Percentiles rank a stretch among this genome's conserved stretches.
These are phyloP conservation scores for Diplocarpon rosae DNA, from an alignment of 2,329 filamentous ascomycete species.

Conservation along the genomic window DNA sequence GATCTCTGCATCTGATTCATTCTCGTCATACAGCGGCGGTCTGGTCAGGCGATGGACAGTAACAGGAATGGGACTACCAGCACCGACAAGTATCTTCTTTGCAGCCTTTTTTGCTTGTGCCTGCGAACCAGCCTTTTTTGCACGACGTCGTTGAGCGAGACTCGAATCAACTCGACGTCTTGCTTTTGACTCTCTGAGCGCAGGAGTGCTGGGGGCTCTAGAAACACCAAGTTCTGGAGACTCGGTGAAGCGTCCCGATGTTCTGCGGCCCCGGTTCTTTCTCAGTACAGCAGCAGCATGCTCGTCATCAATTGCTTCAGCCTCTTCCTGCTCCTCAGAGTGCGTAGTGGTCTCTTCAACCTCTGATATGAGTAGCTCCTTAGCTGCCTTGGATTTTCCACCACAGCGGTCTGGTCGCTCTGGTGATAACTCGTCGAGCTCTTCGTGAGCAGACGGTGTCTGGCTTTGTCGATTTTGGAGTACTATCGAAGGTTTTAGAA, in stretches of 20 bases:
- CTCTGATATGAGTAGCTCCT: conserved; percentile 20
- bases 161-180: conserved; percentile 7
- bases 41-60: conserved; percentile 50
- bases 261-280: conserved; percentile 31
- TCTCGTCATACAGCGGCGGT: conserved; percentile 31
- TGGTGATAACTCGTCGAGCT: conserved; percentile 27
- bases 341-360: conserved; percentile 22
- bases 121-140: conserved; percentile 9
- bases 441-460: conserved; percentile 7
- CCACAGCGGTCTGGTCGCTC: conserved; percentile 16
- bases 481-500: neutral
- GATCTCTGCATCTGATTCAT: conserved; percentile 34
- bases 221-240: conserved; percentile 31
- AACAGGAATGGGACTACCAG: conserved; percentile 42
- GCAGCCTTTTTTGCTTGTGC: conserved; percentile 16
- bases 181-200: conserved; percentile 10
- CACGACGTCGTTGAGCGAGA: conserved; percentile 18
- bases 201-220: conserved; percentile 24
- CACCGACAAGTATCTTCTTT: conserved; percentile 21
- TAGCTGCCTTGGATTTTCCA: neutral
- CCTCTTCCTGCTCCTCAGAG: conserved; percentile 23
- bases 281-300: conserved; percentile 27
- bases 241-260: conserved; percentile 20
- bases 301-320: conserved; percentile 27
- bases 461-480: neutral